A percentile compares a stretch with the other conserved stretches of the same genome.
These are phyloP conservation scores for Sphaerulina populicola DNA, from an alignment of 2,329 filamentous ascomycete genomes.

Conservation along the genomic window DNA sequence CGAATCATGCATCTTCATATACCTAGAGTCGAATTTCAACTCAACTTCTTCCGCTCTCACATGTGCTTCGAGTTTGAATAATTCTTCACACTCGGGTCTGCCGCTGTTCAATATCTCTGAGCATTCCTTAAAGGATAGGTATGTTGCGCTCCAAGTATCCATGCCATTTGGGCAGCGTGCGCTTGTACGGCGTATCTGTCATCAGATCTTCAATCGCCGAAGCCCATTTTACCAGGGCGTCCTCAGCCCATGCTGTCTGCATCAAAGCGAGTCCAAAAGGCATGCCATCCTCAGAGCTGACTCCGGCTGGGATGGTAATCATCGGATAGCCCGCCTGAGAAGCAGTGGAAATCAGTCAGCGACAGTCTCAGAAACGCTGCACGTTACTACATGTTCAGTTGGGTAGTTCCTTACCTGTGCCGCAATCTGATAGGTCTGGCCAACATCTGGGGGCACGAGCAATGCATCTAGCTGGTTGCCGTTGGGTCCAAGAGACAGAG, in stretches of 20 bases:
- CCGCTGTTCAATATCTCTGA: background rate
- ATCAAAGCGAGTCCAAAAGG: conserved; percentile 39
- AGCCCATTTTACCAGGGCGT: conserved; percentile 28
- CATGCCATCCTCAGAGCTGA: conserved; percentile 41
- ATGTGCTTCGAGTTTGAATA: too few species aligned
- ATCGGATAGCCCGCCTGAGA: conserved; percentile 59
- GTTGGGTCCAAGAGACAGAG: conserved; percentile 43
- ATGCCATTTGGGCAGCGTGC: conserved; percentile 34
- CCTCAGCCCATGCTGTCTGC: conserved; percentile 31
- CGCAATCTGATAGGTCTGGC: conserved; percentile 59
- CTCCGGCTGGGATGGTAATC: conserved; percentile 58
- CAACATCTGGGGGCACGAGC: conserved; percentile 60
- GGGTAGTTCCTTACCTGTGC: conserved; percentile 43
- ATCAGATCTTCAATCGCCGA: conserved; percentile 42
- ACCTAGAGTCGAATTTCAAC: too few species aligned
- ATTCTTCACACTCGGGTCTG: too few species aligned
- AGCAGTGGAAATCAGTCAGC: too few species aligned
- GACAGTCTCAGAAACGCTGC: too few species aligned
- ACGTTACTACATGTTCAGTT: too few species aligned
- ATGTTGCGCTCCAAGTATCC: conserved; percentile 35
- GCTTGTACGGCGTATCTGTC: conserved; percentile 12
- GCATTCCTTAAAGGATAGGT: conserved; percentile 20
- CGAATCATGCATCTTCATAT: too few species aligned
- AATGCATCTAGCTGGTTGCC: conserved; percentile 50
- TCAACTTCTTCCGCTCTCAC: too few species aligned